Evolutionary conservation across 805 yeast genomes (phyloP), one percentile per base, ranked within the genome.

Genomic region (Schwanniomyces vanrijiae): DNA sequence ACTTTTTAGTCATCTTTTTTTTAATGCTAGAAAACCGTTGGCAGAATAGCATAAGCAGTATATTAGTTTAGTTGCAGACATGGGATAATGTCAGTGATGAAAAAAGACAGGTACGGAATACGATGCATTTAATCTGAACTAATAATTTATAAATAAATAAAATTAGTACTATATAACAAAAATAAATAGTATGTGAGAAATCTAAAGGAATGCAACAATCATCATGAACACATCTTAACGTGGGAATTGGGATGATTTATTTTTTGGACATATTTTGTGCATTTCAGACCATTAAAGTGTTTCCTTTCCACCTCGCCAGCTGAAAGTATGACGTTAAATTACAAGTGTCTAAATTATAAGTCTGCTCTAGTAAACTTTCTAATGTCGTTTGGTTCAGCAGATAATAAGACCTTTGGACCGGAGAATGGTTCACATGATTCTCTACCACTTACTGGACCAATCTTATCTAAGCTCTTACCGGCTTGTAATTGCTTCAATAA

Each of bases 361-460:
- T 87, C 95, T 43, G 82, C 65, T 67, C 94, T 82, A 40, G 94
- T 88, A 60, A 84, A 76, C 51, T 79, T 79, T 47, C 83, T 78
- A 42, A 88, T 81, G 61, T 87, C 86, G 56, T 70, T 77, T 20
- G 96, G 90, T 65, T 84, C 82, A 37, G 77, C 73, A 38, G 73
- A 66, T 48, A 77, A 65, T 57, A 88, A 76, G 22, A 81, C 81
- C 56, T 84, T 86, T 52, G 78, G 80, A 24, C 90, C 92, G 37
- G 83, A 76, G 60, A 72, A 73, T 20, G 96, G 96, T 71, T 88
- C 96, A 65, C 95, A 88, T 25, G 83, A 71, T 37, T 72, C 76
- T 71, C 96, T 82, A 34, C 81, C 82, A 35, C 77, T 71, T 50
- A 83, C 82, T 4, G 92, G 91, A 22, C 96, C 96, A n/a, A 80